These are phyloP conservation scores for Oenanthe sinensis DNA, from an alignment of 129 eudicot genomes.

Conservation along the genomic window DNA sequence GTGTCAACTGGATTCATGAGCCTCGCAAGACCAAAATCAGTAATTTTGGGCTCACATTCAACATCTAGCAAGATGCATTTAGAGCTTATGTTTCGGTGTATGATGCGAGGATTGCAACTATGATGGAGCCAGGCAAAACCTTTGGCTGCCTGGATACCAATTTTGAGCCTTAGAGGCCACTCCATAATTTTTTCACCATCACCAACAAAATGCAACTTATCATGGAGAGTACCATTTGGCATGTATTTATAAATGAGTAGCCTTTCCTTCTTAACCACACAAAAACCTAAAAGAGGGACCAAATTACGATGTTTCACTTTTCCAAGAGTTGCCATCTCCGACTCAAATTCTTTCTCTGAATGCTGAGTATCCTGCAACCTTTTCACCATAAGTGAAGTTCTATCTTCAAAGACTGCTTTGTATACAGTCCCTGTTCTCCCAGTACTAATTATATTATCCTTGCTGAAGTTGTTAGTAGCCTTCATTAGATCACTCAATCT, in stretches of 20 bases:
- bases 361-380: constrained; percentile 75
- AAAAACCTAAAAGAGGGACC: constrained; percentile 82
- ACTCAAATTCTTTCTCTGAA: constrained; percentile 64
- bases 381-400: constrained; percentile 62
- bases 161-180: constrained; percentile 78
- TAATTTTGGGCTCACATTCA: constrained; percentile 62
- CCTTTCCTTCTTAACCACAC: constrained; percentile 57
- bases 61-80: constrained; percentile 68
- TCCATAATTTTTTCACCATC: constrained; percentile 36
- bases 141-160: constrained; percentile 75
- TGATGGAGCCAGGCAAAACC: constrained; percentile 96
- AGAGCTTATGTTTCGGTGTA: constrained; percentile 79
- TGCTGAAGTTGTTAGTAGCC: constrained; percentile 76
- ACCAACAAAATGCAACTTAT: constrained; percentile 30
- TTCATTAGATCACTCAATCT: constrained; percentile 79
- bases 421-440: constrained; percentile 81
- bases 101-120: constrained; percentile 75
- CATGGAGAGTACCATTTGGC: constrained; percentile 68
- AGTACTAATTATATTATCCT: constrained; percentile 58
- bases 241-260: constrained; percentile 68
- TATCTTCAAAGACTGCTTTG: constrained; percentile 74
- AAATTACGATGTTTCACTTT: constrained; percentile 62
- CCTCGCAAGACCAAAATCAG: constrained; percentile 88
- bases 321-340: constrained; percentile 78
- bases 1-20: constrained; percentile 86